A percentile compares a stretch with the other conserved stretches of the same genome.
Evolutionary conservation across 208 protist species (phyloP).

Genomic region (Crithidia expoeki): DNA sequence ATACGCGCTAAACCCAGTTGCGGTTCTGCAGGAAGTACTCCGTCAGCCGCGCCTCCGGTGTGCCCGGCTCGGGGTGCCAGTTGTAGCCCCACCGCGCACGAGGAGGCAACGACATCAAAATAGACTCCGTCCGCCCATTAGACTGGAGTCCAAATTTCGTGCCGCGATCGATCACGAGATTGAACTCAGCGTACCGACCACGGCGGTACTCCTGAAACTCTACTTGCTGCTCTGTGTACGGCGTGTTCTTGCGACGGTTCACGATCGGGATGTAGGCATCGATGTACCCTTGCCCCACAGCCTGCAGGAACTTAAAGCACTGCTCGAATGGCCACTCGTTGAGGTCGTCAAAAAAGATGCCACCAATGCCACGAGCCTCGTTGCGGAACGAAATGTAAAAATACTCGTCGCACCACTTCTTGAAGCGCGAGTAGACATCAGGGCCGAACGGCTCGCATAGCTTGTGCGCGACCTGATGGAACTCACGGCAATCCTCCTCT

Average conservation of each 20-base stretch:
- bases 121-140: constrained; percentile 80
- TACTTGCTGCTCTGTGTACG: constrained; percentile 47
- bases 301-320: constrained; percentile 64
- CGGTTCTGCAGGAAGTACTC: constrained; percentile 41
- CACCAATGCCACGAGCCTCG: constrained; percentile 83
- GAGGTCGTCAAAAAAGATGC: constrained; percentile 89
- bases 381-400: constrained; percentile 77
- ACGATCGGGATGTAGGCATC: constrained; percentile 77
- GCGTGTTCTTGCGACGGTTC: constrained; percentile 37
- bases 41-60: constrained; percentile 39
- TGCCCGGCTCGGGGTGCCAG: constrained; percentile 33
- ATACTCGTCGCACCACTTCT: constrained; percentile 86
- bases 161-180: constrained; percentile 59
- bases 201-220: constrained; percentile 86
- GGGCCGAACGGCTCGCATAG: constrained; percentile 55
- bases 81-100: constrained; percentile 48
- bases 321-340: constrained; percentile 49
- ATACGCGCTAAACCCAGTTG: constrained; percentile 27
- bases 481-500: constrained; percentile 66
- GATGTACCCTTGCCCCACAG: constrained; percentile 54
- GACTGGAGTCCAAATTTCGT: constrained; percentile 91
- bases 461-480: constrained; percentile 57
- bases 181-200: constrained; percentile 88
- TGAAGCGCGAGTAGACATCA: constrained; percentile 68
- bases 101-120: constrained; percentile 90